phyloP scores from a whole-genome alignment of 352 stramenopile genomes.

The Peronospora belbahrii region DNA sequence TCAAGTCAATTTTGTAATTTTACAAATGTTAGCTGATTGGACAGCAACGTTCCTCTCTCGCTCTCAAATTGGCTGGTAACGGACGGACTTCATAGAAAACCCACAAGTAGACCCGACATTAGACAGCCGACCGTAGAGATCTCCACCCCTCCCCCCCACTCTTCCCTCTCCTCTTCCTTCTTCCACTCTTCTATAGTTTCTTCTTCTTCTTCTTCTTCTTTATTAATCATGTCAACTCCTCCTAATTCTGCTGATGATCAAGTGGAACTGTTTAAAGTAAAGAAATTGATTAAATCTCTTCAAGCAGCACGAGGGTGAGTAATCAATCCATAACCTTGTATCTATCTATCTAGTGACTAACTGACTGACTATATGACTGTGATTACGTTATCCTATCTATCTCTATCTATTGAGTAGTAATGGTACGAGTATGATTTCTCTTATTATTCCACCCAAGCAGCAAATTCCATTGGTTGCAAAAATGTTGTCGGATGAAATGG shows the following conservation, averaged over 20 bases:
- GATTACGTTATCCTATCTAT: too few relatives aligned
- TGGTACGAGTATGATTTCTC: conserved; percentile 99
- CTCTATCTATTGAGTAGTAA: conserved; percentile 58
- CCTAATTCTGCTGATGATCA: conserved; percentile 77
- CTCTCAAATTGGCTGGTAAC: too few relatives aligned
- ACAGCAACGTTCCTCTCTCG: conserved; percentile 10
- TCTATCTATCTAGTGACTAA: too few relatives aligned
- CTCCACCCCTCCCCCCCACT: too few relatives aligned
- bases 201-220: background rate
- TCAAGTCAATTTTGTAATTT: conserved; percentile 3
- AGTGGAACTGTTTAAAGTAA: conserved; percentile 99
- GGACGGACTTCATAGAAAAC: too few relatives aligned
- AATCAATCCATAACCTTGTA: too few relatives aligned
- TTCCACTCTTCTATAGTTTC: background rate
- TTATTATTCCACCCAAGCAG: conserved; percentile 98
- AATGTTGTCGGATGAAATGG: conserved; percentile 99
- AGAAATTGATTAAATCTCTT: conserved; percentile 99
- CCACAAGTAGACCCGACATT: too few relatives aligned
- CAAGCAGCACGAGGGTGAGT: conserved; percentile 75
- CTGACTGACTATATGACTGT: too few relatives aligned
- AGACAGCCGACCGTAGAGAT: too few relatives aligned
- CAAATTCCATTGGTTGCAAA: conserved; percentile 97
- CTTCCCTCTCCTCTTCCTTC: too few relatives aligned
- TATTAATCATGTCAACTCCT: conserved; percentile 19
- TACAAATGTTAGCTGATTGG: conserved; percentile 12